Base-by-base conservation (phyloP, 306 rosid species). In the Sicyos edulis region DNA sequence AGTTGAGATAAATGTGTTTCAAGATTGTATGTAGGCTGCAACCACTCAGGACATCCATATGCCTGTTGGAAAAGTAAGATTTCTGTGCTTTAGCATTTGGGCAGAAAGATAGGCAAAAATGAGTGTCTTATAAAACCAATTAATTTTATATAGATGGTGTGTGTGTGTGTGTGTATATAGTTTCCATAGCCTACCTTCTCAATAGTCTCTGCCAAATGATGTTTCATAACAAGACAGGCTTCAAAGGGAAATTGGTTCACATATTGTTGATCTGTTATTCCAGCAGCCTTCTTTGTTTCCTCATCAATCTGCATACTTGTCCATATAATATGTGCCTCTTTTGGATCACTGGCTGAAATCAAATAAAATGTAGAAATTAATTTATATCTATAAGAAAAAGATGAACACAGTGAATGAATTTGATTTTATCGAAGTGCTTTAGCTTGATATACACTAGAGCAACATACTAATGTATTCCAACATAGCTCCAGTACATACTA, bases 221-320 rank as follows among this genome's bases (percentile, higher is more conserved):
- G 96, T 78, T 93, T 93, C 96, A 92, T 92, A 78, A 92, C 98
- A 63, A 92, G 84, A 86, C 96, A 87, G 61, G 98, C 96, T 87
- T 92, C 96, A 70, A 87, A 88, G 60, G 98, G 96, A 80, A 88
- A 92, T 79, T 92, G 98, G 80, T 92, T 90, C 56, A 92, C 49
- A 58, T 79, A 92, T 72, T 92, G 98, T 65, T 77, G 83, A 74
- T 88, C 96, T 19, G 88, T 90, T 76, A 92, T 84, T 62, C 98
- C 96, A 0, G 84, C 49, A 64, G 88, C 96, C 73, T 85, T 90
- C 87, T 84, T 92, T 82, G 71, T 80, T 44, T 88, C 96, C 83
- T 90, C 96, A 71, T 92, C 96, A 67, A 92, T 86, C 82, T 90
- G 98, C 60, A 73, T 54, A 73, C 98, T 21, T 22, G 96, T 87